These are phyloP conservation scores for Goffeauzyma gilvescens DNA, from an alignment of 768 basidiomycete species.

Conservation along the genomic window DNA sequence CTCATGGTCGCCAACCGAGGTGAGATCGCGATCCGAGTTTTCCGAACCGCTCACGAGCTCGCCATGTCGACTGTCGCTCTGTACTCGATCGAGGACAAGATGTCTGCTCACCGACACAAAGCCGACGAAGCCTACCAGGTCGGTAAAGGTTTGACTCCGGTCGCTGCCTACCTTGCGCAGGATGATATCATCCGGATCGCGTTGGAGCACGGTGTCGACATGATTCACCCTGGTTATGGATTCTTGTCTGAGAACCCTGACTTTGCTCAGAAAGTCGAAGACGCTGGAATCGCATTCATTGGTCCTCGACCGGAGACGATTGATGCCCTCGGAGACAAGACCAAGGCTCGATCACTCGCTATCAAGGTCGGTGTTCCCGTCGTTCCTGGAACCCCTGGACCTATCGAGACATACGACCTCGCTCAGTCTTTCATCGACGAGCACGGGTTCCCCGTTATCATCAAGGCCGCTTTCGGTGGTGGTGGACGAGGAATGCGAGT, in stretches of 20 bases:
- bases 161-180: slow-evolving; percentile 89
- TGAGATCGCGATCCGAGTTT: slow-evolving; percentile 97
- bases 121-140: slow-evolving; percentile 98
- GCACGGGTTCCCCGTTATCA: slow-evolving; percentile 95
- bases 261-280: slow-evolving; percentile 95
- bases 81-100: slow-evolving; percentile 89
- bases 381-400: slow-evolving; percentile 93
- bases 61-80: slow-evolving; percentile 99
- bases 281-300: slow-evolving; percentile 89
- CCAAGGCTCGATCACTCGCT: slow-evolving; percentile 79
- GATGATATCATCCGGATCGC: slow-evolving; percentile 92
- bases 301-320: slow-evolving; percentile 92
- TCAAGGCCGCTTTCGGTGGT: slow-evolving; percentile 98
- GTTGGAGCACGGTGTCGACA: slow-evolving; percentile 95
- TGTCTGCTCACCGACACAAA: slow-evolving; percentile 97
- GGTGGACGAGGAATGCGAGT: slow-evolving; percentile 99
- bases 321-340: slow-evolving; percentile 95
- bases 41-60: slow-evolving; percentile 92
- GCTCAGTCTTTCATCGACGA: slow-evolving; percentile 81
- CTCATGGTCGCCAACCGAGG: slow-evolving; percentile 35
- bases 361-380: slow-evolving; percentile 83
- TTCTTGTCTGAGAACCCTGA: slow-evolving; percentile 93
- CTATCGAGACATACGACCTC: slow-evolving; percentile 59
- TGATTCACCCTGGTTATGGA: slow-evolving; percentile 98
- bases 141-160: slow-evolving; percentile 86